A percentile compares a stretch with the other conserved stretches of the same genome.
phyloP scores from a whole-genome alignment of 1,139 yeast genomes.

The Taphrina betulina region DNA sequence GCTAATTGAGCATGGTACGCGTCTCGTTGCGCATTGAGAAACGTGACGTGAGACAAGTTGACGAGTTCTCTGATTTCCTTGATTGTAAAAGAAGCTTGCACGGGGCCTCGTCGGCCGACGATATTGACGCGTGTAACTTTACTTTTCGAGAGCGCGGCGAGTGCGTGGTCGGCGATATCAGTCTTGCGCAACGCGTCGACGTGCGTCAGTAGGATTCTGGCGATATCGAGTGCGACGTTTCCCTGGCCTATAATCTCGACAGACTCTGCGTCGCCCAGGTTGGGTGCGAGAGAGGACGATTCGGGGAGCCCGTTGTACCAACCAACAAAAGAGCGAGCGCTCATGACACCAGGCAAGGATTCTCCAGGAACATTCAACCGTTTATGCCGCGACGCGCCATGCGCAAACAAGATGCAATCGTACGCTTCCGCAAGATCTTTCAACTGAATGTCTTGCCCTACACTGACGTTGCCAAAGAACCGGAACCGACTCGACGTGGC shows the following conservation, averaged over 20 bases:
- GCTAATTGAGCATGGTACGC: conserved; percentile 44
- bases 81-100: conserved; percentile 78
- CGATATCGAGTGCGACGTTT: conserved; percentile 92
- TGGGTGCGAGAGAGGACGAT: conserved; percentile 51
- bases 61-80: conserved; percentile 86
- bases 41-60: conserved; percentile 60
- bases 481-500: conserved; percentile 54
- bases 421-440: conserved; percentile 55
- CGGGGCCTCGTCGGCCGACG: conserved; percentile 80
- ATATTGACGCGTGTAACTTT: conserved; percentile 63
- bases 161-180: conserved; percentile 69
- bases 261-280: conserved; percentile 58
- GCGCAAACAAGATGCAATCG: conserved; percentile 73
- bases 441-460: conserved; percentile 56
- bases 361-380: conserved; percentile 62
- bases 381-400: conserved; percentile 75
- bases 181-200: conserved; percentile 54
- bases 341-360: conserved; percentile 60
- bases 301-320: conserved; percentile 96
- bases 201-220: conserved; percentile 69
- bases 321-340: conserved; percentile 84
- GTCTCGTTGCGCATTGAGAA: conserved; percentile 55
- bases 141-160: conserved; percentile 54
- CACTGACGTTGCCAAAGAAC: conserved; percentile 71
- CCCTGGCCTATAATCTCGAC: conserved; percentile 95